Evolutionary conservation across 2,329 filamentous ascomycete genomes (phyloP), one percentile per base, ranked within the genome.

Genomic region (Fusarium nygamai): DNA sequence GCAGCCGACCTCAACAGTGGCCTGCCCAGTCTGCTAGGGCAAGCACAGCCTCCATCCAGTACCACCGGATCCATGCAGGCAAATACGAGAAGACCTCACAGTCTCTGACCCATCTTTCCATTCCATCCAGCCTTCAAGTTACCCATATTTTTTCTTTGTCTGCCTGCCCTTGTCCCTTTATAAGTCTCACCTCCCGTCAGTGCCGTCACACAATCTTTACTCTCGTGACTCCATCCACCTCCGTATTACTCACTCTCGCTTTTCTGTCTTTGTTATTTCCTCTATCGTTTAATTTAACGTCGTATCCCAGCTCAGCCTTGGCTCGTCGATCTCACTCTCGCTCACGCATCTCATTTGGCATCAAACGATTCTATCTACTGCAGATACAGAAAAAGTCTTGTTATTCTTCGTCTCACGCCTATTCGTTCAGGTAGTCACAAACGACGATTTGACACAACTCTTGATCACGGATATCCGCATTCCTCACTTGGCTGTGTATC

Each of bases 81-180:
- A 69, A 70, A 74, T 68, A 74, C 67, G 62, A 74, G 71, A 34
- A 71, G 41, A 65, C 70, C 41, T 59, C 56, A 59, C 41, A 59
- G 43, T 58, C 62, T 36, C 59, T 50, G 67, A 66, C 67, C 67
- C 67, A 54, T 70, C 50, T 64, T 66, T 48, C 51, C 48, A 65
- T 72, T 68, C 71, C 71, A 46, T 67, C 53, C 27, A 20, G 43
- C n/a, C n/a, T 36, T 53, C 29, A 24, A 17, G 13, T 10, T 33
- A 43, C 56, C 61, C 56, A 50, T 46, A 29, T 68, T 47, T 64
- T 69, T 57, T 34, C 48, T 67, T 70, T 67, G 61, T 63, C 60
- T 61, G 62, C 38, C 53, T 56, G 66, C 53, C 72, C 72, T 73
- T 69, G 69, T 69, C 73, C 43, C 66, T 73, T 73, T 75, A 63